Conservation (phyloP, 1,139 yeast species). For the Suhomyces kunorum region DNA sequence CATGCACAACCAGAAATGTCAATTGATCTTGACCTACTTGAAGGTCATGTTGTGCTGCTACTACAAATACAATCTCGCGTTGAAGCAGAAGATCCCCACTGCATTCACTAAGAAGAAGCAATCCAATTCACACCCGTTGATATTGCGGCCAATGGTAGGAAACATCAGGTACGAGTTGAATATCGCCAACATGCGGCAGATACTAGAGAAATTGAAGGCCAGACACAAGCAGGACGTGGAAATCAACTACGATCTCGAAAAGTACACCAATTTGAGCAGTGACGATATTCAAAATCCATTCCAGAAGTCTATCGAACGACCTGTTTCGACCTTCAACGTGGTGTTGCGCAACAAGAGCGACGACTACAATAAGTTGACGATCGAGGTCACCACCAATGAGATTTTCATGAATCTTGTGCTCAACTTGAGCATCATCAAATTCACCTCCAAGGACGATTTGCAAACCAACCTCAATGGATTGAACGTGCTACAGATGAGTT, state of each 20-base stretch:
- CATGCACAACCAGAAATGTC: slow-evolving; percentile 48
- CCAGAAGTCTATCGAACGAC: slow-evolving; percentile 42
- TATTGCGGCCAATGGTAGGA: slow-evolving; percentile 68
- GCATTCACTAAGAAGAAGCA: slow-evolving; percentile 55
- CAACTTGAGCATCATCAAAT: slow-evolving; percentile 34
- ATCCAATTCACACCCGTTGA: slow-evolving; percentile 48
- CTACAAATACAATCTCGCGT: slow-evolving; percentile 52
- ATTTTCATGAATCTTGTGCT: slow-evolving; percentile 43
- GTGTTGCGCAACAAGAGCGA: slow-evolving; percentile 15
- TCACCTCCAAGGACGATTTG: slow-evolving; percentile 32
- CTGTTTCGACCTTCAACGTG: slow-evolving; percentile 30
- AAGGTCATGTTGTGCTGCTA: slow-evolving; percentile 63
- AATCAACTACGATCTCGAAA: slow-evolving; percentile 23
- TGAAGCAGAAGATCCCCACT: slow-evolving; percentile 50
- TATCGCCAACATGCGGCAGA: slow-evolving; percentile 42
- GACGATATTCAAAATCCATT: slow-evolving; percentile 33
- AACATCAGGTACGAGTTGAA: slow-evolving; percentile 64
- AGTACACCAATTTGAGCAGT: slow-evolving; percentile 28
- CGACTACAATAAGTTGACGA: slow-evolving; percentile 24
- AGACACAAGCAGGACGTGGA: slow-evolving; percentile 22
- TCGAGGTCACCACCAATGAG: slow-evolving; percentile 43
- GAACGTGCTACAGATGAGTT: slow-evolving; percentile 46
- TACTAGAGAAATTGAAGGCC: slow-evolving; percentile 37
- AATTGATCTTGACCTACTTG: slow-evolving; percentile 52
- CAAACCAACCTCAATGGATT: slow-evolving; percentile 35